phyloP scores from a whole-genome alignment of 495 filamentous ascomycete genomes.

The Aspergillus carlsbadensis region DNA sequence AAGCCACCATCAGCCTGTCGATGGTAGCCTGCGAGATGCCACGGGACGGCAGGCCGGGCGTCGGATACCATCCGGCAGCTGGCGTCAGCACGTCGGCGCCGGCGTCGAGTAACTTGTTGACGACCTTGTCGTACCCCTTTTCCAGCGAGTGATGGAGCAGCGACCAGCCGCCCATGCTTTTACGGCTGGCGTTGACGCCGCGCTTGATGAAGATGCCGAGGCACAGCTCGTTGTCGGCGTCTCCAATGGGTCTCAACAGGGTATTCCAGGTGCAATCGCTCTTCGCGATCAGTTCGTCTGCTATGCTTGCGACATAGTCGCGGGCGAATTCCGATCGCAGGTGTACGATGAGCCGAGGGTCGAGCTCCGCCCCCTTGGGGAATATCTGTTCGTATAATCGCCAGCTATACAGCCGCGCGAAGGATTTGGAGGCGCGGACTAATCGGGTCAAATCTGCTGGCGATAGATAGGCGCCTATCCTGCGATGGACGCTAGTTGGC shows the following conservation, averaged over 20 bases:
- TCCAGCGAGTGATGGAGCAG: not conserved
- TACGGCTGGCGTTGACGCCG: not conserved
- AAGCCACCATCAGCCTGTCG: not conserved
- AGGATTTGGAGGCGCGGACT: not conserved
- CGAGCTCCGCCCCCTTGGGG: not conserved
- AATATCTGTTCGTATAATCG: not conserved
- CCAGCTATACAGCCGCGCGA: not conserved
- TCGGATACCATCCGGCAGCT: not conserved
- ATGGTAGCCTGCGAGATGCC: not conserved
- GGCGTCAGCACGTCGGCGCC: not conserved
- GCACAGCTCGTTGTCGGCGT: not conserved
- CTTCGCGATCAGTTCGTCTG: not conserved
- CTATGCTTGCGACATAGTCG: not conserved
- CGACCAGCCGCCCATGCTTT: not conserved
- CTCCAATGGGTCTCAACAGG: not conserved
- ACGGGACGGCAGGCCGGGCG: not conserved
- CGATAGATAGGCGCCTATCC: not conserved
- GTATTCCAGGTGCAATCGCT: not conserved
- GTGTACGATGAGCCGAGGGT: not conserved
- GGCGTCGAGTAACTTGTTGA: not conserved
- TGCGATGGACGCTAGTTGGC: too few relatives aligned
- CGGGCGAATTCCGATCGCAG: not conserved
- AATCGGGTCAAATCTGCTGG: not conserved
- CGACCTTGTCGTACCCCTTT: not conserved
- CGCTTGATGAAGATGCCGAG: not conserved